Percentiles rank a stretch among this genome's conserved stretches.
Evolutionary conservation across 176 grass and related monocot species (phyloP).

Genomic region (Neostapfia colusana): DNA sequence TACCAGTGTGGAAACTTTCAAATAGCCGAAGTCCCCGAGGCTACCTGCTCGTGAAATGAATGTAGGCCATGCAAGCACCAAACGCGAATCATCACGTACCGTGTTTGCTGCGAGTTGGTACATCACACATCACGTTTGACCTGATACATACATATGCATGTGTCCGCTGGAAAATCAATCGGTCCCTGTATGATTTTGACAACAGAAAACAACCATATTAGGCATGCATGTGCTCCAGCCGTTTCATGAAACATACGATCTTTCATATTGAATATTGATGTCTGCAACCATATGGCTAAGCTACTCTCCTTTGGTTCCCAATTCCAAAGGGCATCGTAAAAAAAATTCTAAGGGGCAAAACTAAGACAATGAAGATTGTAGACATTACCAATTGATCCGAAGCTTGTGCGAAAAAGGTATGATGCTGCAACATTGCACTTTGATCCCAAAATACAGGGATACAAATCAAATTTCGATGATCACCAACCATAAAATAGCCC

Average conservation of each 20-base stretch:
- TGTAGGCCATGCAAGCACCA: conserved; percentile 35
- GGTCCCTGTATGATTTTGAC: background rate
- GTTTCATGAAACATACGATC: conserved; percentile 14
- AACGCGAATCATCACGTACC: conserved; percentile 40
- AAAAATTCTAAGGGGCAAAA: background rate
- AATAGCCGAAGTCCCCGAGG: conserved; percentile 21
- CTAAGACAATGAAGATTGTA: conserved; percentile 11
- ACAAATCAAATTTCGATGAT: conserved; percentile 24
- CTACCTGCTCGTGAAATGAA: conserved; percentile 25
- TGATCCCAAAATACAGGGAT: conserved; percentile 34
- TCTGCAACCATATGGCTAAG: background rate
- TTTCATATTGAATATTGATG: background rate
- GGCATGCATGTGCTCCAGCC: background rate
- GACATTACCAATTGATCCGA: conserved; percentile 4
- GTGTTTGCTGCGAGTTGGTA: conserved; percentile 33
- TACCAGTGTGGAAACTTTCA: conserved; percentile 12
- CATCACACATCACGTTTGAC: conserved; percentile 36
- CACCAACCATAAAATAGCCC: background rate
- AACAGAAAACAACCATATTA: conserved; percentile 23
- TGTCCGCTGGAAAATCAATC: conserved; percentile 11
- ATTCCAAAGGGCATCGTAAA: background rate
- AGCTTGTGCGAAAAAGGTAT: background rate
- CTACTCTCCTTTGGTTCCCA: conserved; percentile 10
- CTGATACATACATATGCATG: conserved; percentile 28
- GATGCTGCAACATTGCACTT: conserved; percentile 23